Conservation (phyloP, 2,329 filamentous ascomycete genomes). For the Phaeosphaeriaceae sp. region DNA sequence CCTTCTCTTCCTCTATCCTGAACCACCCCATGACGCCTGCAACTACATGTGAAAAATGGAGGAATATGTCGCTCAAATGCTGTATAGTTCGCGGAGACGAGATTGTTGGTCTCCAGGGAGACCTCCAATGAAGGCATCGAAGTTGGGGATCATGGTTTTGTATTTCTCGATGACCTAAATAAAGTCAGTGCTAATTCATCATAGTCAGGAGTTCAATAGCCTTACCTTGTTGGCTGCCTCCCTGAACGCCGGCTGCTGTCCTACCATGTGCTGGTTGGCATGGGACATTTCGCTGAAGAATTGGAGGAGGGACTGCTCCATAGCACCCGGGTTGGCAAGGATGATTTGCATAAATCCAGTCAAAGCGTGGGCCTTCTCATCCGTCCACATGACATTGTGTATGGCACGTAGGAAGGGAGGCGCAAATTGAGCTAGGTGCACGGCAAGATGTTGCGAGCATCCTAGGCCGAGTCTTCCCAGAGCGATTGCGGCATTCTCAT, state of each 20-base stretch:
- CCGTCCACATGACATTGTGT: slow-evolving; percentile 82
- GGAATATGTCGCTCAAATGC: slow-evolving; percentile 24
- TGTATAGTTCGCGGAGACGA: slow-evolving; percentile 53
- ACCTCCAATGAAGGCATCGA: slow-evolving; percentile 58
- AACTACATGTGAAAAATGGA: slow-evolving; percentile 25
- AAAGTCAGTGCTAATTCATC: background rate
- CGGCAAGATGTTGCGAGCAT: slow-evolving; percentile 77
- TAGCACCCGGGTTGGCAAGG: slow-evolving; percentile 84
- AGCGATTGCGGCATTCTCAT: slow-evolving; percentile 93
- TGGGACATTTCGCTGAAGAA: slow-evolving; percentile 86
- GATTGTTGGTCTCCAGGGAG: slow-evolving; percentile 54
- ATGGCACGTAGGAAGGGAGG: slow-evolving; percentile 82
- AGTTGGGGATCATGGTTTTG: slow-evolving; percentile 62
- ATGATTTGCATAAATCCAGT: slow-evolving; percentile 88
- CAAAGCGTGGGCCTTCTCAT: slow-evolving; percentile 94
- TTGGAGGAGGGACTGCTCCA: slow-evolving; percentile 82
- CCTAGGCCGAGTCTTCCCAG: slow-evolving; percentile 85
- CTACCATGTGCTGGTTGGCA: slow-evolving; percentile 63
- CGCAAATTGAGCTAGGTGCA: slow-evolving; percentile 80
- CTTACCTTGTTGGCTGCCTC: slow-evolving; percentile 72
- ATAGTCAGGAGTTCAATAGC: slow-evolving; percentile 6
- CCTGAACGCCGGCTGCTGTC: slow-evolving; percentile 66
- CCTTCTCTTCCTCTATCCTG: slow-evolving; percentile 31
- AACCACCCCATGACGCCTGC: slow-evolving; percentile 29
- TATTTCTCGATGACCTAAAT: slow-evolving; percentile 60